phyloP scores from a whole-genome alignment of 331 rosid genomes.

The Rhamnella rubrinervis region DNA sequence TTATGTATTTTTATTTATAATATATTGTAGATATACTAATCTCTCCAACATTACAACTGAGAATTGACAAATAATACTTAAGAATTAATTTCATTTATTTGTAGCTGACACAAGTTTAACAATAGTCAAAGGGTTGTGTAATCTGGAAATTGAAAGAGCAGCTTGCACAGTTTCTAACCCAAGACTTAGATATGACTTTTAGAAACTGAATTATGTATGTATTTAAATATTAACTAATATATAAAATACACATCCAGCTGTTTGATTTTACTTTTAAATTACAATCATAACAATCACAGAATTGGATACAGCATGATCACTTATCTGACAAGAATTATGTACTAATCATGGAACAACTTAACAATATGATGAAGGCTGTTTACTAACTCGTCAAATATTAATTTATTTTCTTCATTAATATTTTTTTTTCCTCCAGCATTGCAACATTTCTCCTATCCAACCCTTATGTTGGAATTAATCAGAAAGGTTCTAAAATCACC shows the following conservation, averaged over 20 bases:
- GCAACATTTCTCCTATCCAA: too few species aligned
- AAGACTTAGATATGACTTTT: too few species aligned
- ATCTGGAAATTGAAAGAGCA: neutral
- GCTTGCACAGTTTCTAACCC: neutral
- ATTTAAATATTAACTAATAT: neutral
- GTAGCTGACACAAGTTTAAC: too few species aligned
- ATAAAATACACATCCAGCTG: neutral
- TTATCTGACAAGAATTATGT: constrained; percentile 29
- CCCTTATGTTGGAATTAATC: too few species aligned
- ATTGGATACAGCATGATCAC: constrained; percentile 30
- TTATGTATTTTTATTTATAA: neutral
- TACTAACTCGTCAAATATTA: neutral
- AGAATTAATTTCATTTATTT: neutral
- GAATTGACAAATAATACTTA: neutral
- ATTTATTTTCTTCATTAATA: neutral
- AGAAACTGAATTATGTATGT: neutral
- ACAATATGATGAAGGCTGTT: constrained; percentile 8
- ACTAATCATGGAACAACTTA: constrained; percentile 26
- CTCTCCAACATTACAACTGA: neutral
- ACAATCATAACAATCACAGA: constrained; percentile 18
- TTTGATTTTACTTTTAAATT: constrained; percentile 5
- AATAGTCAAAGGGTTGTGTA: neutral
- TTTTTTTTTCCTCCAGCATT: neutral
- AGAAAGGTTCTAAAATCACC: too few species aligned
- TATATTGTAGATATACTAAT: neutral